These are phyloP conservation scores for Microsporum audouinii DNA, from an alignment of 2,329 filamentous ascomycete species.

Conservation along the genomic window DNA sequence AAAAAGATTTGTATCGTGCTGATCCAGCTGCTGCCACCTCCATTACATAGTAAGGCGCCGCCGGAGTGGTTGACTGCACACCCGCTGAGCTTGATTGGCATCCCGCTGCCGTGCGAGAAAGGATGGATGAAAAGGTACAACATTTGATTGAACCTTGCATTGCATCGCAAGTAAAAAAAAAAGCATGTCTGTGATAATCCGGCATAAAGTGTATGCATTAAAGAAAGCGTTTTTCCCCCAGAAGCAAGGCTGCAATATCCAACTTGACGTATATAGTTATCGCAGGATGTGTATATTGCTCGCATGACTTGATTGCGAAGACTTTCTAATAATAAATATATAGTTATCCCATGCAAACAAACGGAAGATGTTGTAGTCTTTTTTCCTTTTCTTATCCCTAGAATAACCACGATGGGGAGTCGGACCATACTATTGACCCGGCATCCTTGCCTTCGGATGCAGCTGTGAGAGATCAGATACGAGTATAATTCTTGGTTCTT, in stretches of 20 bases:
- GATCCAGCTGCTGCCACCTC: not conserved
- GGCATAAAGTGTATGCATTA: not conserved
- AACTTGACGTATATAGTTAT: not conserved
- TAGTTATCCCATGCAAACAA: not conserved
- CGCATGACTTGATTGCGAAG: not conserved
- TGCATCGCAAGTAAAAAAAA: not conserved
- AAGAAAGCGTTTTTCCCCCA: not conserved
- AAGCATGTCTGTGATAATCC: not conserved
- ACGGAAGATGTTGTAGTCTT: not conserved
- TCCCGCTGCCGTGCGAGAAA: not conserved
- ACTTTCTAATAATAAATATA: slow-evolving; percentile 4
- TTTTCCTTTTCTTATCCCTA: not conserved
- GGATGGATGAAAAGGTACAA: not conserved
- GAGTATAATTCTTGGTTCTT: not conserved
- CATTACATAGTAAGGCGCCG: not conserved
- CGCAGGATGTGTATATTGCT: not conserved
- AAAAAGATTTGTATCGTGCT: not conserved
- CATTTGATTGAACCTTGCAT: not conserved
- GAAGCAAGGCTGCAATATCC: not conserved
- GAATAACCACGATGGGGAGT: not conserved
- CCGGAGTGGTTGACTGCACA: not conserved
- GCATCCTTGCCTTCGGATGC: not conserved
- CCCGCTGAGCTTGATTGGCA: slow-evolving; percentile 2
- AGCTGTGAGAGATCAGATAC: not conserved
- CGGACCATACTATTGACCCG: not conserved